A percentile compares a stretch with the other conserved stretches of the same genome.
These are phyloP conservation scores for Usnea hakonensis DNA, from an alignment of 495 filamentous ascomycete species.

Conservation along the genomic window DNA sequence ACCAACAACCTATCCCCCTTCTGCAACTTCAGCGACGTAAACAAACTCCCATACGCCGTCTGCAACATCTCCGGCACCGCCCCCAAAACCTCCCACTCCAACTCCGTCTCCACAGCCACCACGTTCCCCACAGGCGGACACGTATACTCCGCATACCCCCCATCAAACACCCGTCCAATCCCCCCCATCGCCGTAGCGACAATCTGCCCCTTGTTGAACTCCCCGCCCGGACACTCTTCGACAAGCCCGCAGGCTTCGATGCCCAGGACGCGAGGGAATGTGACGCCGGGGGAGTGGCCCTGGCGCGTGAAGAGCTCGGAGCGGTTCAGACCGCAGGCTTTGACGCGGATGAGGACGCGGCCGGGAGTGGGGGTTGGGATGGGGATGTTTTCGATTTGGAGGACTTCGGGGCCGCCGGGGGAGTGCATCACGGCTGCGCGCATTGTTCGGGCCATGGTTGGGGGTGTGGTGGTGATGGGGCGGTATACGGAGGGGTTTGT, in stretches of 20 bases:
- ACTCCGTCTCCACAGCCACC: constrained; percentile 31
- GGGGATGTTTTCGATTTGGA: constrained; percentile 33
- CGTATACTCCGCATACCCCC: constrained; percentile 50
- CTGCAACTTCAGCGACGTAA: constrained; percentile 32
- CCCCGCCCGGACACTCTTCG: constrained; percentile 32
- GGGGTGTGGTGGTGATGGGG: not conserved
- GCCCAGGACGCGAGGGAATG: constrained; percentile 42
- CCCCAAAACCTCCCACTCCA: constrained; percentile 40
- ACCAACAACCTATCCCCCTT: constrained; percentile 41
- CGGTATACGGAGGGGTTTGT: not conserved
- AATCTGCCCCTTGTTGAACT: constrained; percentile 35
- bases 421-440: constrained; percentile 34
- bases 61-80: constrained; percentile 50
- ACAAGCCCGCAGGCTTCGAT: constrained; percentile 46
- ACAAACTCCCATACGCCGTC: constrained; percentile 44
- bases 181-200: constrained; percentile 49
- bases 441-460: constrained; percentile 28
- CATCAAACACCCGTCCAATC: constrained; percentile 43
- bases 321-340: constrained; percentile 49
- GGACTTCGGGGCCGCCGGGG: constrained; percentile 33
- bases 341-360: constrained; percentile 41
- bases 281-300: constrained; percentile 39
- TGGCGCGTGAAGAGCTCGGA: constrained; percentile 50
- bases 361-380: constrained; percentile 33
- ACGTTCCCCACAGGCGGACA: constrained; percentile 38